Evolutionary conservation across 495 filamentous ascomycete species (phyloP).

Genomic region (Penicillium longicatenatum): DNA sequence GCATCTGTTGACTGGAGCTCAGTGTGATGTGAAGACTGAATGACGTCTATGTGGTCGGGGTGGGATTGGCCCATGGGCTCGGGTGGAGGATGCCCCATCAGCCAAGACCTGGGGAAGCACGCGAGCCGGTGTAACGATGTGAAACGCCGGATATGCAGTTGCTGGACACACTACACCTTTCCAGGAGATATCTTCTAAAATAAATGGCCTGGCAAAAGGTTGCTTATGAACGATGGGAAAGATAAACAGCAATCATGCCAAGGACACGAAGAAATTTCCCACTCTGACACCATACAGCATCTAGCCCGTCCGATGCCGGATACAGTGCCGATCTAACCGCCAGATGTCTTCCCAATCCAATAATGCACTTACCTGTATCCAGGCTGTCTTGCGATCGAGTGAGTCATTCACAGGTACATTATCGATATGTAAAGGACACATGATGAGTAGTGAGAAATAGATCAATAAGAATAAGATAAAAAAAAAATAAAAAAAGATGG

Average conservation of each 20-base stretch:
- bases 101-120: conserved; percentile 14
- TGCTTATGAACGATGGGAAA: conserved; percentile 2
- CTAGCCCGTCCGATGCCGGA: conserved; percentile 5
- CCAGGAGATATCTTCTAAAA: too few relatives aligned
- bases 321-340: conserved; percentile 25
- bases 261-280: conserved; percentile 6
- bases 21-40: background rate
- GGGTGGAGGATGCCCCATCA: conserved; percentile 19
- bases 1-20: background rate
- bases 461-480: background rate
- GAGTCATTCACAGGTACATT: too few relatives aligned
- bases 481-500: background rate
- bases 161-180: background rate
- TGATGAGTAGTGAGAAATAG: too few relatives aligned
- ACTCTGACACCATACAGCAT: conserved; percentile 4
- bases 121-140: conserved; percentile 10
- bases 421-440: background rate
- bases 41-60: conserved; percentile 1
- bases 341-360: background rate
- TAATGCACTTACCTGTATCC: too few relatives aligned
- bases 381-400: too few relatives aligned
- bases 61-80: conserved; percentile 9
- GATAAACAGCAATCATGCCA: background rate
- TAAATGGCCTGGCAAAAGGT: background rate
- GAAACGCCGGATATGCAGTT: background rate